Conservation (phyloP, 2,329 filamentous ascomycete genomes). For the Colletotrichum scovillei region DNA sequence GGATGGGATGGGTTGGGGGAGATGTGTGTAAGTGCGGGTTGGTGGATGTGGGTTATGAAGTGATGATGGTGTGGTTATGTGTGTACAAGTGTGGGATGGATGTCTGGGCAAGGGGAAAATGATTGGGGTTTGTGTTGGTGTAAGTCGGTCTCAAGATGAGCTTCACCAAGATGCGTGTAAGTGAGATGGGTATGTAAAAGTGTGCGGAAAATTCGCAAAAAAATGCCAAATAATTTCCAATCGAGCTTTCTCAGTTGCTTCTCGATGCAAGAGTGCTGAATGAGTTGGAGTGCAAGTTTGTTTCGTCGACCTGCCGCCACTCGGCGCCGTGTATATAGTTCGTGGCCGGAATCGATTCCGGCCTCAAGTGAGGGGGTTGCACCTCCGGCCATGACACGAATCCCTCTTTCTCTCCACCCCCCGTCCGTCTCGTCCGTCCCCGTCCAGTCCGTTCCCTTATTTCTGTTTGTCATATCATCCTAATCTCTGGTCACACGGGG, state of each 20-base stretch:
- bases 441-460: background rate
- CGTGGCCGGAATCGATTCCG: constrained; percentile 62
- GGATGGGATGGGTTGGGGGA: constrained; percentile 1
- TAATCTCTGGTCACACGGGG: constrained; percentile 33
- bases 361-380: constrained; percentile 48
- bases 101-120: background rate
- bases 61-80: constrained; percentile 11
- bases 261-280: constrained; percentile 24
- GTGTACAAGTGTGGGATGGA: constrained; percentile 16
- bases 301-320: constrained; percentile 22
- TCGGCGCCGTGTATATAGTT: constrained; percentile 57
- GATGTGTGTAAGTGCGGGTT: constrained; percentile 17
- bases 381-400: constrained; percentile 32
- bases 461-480: constrained; percentile 38
- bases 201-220: constrained; percentile 24
- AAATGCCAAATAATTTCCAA: background rate
- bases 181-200: constrained; percentile 24
- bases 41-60: constrained; percentile 21
- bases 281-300: constrained; percentile 31
- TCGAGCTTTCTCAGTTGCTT: background rate
- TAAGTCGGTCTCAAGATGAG: constrained; percentile 19
- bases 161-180: background rate
- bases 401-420: constrained; percentile 5
- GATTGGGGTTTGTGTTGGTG: background rate
- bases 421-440: constrained; percentile 6